Base-by-base conservation (phyloP, 1,139 yeast genomes). In the Lodderomyces pseudojiufengensis region DNA sequence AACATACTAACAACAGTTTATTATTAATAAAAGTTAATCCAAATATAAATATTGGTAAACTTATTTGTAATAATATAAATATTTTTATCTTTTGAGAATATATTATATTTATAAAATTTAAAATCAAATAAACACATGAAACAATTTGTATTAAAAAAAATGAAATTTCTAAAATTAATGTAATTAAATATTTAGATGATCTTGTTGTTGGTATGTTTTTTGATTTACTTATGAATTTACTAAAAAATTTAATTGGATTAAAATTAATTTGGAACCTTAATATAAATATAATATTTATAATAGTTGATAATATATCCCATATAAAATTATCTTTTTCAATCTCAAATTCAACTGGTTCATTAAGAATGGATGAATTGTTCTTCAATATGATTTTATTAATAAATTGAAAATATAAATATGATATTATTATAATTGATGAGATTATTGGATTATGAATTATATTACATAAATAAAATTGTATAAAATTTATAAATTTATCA, bases 361-460 rank as follows among this genome's bases (percentile, higher is more conserved):
- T n/a, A n/a, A n/a, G n/a, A n/a, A n/a, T n/a, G n/a, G n/a, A n/a
- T n/a, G n/a, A n/a, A n/a, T n/a, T n/a, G n/a, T n/a, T n/a, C n/a
- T n/a, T n/a, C n/a, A n/a, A n/a, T 18, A 18, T 18, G 7, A 18
- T 18, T 18, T 18, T 9, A 16, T 18, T n/a, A 4, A 31, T 13
- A 6, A 31, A 15, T n/a, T 27, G 33, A 13, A 20, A 10, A 3
- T 20, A 11, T 5, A 18, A 6, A 10, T 55, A 70, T 3, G 81
- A 76, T 39, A 76, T 65, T 37, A 83, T 77, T 26, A 76, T 84
- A 8, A 78, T 78, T 43, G 88, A 81, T 36, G 95, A 84, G 46
- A 60, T 82, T 12, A 82, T 80, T 2, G 83, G 80, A 47, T 60
- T 82, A 28, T 42, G 45, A 20, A 46, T 15, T 4, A 37, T 29